These are phyloP conservation scores for Neoascochyta sp. DNA, from an alignment of 2,329 filamentous ascomycete genomes.

Conservation along the genomic window DNA sequence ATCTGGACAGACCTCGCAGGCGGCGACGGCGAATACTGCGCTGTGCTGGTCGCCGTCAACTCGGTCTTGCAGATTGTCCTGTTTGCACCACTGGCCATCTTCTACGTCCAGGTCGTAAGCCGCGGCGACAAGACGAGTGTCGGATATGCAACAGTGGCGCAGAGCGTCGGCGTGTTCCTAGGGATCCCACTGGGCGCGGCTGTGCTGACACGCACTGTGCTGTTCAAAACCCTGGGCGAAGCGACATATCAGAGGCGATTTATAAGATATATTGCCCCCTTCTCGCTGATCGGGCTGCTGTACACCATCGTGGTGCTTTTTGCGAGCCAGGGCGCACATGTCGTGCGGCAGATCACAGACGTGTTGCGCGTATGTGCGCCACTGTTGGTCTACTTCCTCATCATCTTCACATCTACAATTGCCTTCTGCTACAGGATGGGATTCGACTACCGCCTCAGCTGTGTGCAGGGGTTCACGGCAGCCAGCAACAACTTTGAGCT, in stretches of 20 bases:
- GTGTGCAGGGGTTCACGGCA: conserved; percentile 82
- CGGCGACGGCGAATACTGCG: conserved; percentile 78
- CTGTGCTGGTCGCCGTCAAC: conserved; percentile 52
- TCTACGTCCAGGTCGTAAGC: conserved; percentile 64
- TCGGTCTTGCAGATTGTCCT: conserved; percentile 48
- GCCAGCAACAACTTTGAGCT: conserved; percentile 94
- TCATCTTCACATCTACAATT: conserved; percentile 70
- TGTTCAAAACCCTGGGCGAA: conserved; percentile 55
- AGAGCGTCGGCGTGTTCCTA: conserved; percentile 78
- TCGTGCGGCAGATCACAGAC: conserved; percentile 78
- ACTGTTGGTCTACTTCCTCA: conserved; percentile 73
- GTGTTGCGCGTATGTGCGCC: conserved; percentile 79
- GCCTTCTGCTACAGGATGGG: conserved; percentile 60
- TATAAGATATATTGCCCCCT: conserved; percentile 65
- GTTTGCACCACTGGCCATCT: conserved; percentile 47
- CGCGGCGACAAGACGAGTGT: conserved; percentile 44
- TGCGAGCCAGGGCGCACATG: conserved; percentile 74
- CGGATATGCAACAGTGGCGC: conserved; percentile 66
- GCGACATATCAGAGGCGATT: conserved; percentile 67
- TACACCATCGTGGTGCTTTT: conserved; percentile 88
- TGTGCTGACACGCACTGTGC: conserved; percentile 65
- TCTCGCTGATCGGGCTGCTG: conserved; percentile 75
- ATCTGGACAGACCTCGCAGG: conserved; percentile 77
- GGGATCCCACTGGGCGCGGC: conserved; percentile 78
- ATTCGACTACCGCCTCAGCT: conserved; percentile 66